Evolutionary conservation across 805 yeast genomes (phyloP), one percentile per base, ranked within the genome.

Genomic region (Pichia deserticola): DNA sequence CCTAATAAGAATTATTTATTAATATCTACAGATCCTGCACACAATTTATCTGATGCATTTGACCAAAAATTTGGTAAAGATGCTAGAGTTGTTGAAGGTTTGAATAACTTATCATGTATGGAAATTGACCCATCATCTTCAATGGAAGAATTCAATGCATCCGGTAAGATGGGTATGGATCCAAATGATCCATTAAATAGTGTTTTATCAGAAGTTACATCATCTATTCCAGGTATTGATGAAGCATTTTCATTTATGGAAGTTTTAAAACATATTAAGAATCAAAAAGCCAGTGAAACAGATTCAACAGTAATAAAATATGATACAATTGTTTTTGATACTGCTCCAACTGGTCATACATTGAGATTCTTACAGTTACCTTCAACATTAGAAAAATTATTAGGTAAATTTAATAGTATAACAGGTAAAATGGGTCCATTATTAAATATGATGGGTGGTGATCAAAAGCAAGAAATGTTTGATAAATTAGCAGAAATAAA

Each of bases 301-400:
- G 64, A 62, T 51, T 51, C 61, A 7, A 58, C 58, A 36, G 57
- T 63, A 7, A 71, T 77, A 53, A 75, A 75, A 43, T 93, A 86
- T 65, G 89, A 86, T 58, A 89, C 96, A 8, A 90, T 93, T 56
- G 89, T 93, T 57, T 93, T 93, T 62, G 99, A 93, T 68, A 93
- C 99, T n/a, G 99, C 99, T 0, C 99, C 99, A 59, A 93, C 99
- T 0, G 99, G 99, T 36, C 99, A 93, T 69, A 93, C 99, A 3
- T 74, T 93, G 60, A 81, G 99, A 62, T 93, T 93, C 68, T 75
- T 93, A 66, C 97, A 90, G 69, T 79, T 93, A 61, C 99, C 99
- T 37, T 79, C 95, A 32, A 90, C 97, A 4, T 73, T 93, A 54
- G 95, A 89, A 60, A 89, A 88, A 65, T 77, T 95, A 36, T 75